phyloP scores from a whole-genome alignment of 495 filamentous ascomycete genomes.

The Aspergillus sparsus region DNA sequence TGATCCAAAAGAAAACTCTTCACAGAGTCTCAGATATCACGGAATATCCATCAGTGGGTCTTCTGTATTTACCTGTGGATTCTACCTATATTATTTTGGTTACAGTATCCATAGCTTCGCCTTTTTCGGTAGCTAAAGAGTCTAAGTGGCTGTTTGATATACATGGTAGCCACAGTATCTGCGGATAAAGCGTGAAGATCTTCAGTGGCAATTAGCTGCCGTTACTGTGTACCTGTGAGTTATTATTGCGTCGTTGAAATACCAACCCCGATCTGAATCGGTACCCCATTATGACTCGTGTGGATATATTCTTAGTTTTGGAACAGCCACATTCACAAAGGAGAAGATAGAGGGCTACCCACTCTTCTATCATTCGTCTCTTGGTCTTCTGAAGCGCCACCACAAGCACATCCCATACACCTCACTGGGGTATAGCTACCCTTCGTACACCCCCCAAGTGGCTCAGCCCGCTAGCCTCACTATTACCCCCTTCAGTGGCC shows the following conservation, averaged over 20 bases:
- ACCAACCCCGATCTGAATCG: slow-evolving; percentile 1
- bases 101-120: no score
- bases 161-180: neutral
- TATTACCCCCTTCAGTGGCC: slow-evolving; percentile 10
- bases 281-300: slow-evolving; percentile 4
- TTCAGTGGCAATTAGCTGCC: slow-evolving; percentile 12
- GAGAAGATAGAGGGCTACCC: neutral
- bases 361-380: neutral
- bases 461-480: slow-evolving; percentile 13
- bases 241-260: slow-evolving; percentile 8
- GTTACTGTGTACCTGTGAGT: slow-evolving; percentile 6
- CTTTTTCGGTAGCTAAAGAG: no score
- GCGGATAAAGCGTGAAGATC: slow-evolving; percentile 9
- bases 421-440: slow-evolving; percentile 1
- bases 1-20: no score
- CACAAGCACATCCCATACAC: slow-evolving; percentile 2
- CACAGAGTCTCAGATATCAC: no score
- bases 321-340: slow-evolving; percentile 8
- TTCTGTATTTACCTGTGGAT: no score
- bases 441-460: neutral
- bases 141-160: neutral
- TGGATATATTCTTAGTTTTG: slow-evolving; percentile 14
- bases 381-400: slow-evolving; percentile 6
- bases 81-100: no score
- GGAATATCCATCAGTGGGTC: no score